Conservation (phyloP, 2,329 filamentous ascomycete genomes). For the Xylariaceae sp. region DNA sequence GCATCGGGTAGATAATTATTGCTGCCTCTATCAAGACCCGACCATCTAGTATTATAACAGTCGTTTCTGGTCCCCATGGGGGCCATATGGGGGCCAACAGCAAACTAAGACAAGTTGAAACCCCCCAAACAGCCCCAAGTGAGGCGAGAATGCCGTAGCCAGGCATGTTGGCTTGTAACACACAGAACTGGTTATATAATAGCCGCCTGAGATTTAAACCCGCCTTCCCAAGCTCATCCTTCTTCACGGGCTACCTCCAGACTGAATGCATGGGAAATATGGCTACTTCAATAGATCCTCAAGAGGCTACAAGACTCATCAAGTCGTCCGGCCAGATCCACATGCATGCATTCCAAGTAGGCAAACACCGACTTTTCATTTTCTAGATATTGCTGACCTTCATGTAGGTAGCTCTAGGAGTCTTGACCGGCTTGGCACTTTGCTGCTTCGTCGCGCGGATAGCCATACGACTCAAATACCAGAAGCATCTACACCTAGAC, state of each 20-base stretch:
- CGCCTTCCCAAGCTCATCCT: not conserved
- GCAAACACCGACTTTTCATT: not conserved
- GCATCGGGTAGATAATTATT: not conserved
- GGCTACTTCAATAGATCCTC: constrained; percentile 1
- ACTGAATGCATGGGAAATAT: not conserved
- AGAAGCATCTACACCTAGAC: constrained; percentile 19
- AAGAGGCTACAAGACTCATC: constrained; percentile 16
- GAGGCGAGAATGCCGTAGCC: not conserved
- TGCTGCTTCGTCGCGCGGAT: constrained; percentile 20
- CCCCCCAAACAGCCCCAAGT: not conserved
- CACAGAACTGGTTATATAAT: not conserved
- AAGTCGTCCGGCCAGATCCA: constrained; percentile 18
- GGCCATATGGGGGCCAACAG: not conserved
- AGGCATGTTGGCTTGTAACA: not conserved
- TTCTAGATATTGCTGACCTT: not conserved
- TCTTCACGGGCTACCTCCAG: not conserved
- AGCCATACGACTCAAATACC: constrained; percentile 21
- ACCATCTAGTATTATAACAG: not conserved
- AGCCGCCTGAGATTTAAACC: not conserved
- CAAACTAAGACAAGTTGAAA: not conserved
- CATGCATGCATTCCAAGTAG: constrained; percentile 4
- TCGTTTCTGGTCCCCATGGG: not conserved
- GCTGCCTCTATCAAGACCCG: not conserved
- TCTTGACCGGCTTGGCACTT: constrained; percentile 17
- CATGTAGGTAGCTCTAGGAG: constrained; percentile 13